Evolutionary conservation across 768 basidiomycete species (phyloP).

Genomic region (Kwoniella bestiolae): DNA sequence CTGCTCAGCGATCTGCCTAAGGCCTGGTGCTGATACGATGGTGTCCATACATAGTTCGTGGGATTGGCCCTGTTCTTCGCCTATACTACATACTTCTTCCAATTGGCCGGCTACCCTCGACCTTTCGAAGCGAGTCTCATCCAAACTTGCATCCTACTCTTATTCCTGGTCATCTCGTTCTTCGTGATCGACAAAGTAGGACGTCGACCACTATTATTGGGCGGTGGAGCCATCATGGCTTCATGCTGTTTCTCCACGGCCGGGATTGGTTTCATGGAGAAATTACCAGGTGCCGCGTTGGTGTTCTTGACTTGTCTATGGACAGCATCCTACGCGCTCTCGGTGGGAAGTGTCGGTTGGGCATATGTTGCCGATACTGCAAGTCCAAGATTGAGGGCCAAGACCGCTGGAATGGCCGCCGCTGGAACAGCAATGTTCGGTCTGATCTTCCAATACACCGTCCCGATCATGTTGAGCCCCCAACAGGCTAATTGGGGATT

Average conservation of each 20-base stretch:
- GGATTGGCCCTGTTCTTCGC: slow-evolving; percentile 23
- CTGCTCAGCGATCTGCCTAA: no score
- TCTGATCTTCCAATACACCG: slow-evolving; percentile 29
- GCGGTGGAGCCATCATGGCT: slow-evolving; percentile 16
- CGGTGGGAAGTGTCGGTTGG: slow-evolving; percentile 19
- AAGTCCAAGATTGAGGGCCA: slow-evolving; percentile 31
- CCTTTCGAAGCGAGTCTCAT: slow-evolving; percentile 28
- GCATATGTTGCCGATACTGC: slow-evolving; percentile 28
- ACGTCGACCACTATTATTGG: slow-evolving; percentile 20
- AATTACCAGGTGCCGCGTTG: slow-evolving; percentile 1
- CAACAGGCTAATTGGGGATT: slow-evolving; percentile 25
- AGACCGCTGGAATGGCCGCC: slow-evolving; percentile 29
- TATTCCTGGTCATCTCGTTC: slow-evolving; percentile 11
- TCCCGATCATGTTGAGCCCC: slow-evolving; percentile 34
- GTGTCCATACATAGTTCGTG: slow-evolving; percentile 22
- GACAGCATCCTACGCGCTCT: slow-evolving; percentile 15
- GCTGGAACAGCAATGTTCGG: background rate
- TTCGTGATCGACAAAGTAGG: slow-evolving; percentile 16
- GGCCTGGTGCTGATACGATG: no score
- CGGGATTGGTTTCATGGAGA: slow-evolving; percentile 4
- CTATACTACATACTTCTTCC: slow-evolving; percentile 35
- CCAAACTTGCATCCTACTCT: slow-evolving; percentile 15
- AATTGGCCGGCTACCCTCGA: slow-evolving; percentile 22
- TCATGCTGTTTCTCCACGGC: background rate
- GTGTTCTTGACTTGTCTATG: slow-evolving; percentile 21